Evolutionary conservation across 305 asterid genomes (phyloP).

Genomic region (Fraxinus paxiana): DNA sequence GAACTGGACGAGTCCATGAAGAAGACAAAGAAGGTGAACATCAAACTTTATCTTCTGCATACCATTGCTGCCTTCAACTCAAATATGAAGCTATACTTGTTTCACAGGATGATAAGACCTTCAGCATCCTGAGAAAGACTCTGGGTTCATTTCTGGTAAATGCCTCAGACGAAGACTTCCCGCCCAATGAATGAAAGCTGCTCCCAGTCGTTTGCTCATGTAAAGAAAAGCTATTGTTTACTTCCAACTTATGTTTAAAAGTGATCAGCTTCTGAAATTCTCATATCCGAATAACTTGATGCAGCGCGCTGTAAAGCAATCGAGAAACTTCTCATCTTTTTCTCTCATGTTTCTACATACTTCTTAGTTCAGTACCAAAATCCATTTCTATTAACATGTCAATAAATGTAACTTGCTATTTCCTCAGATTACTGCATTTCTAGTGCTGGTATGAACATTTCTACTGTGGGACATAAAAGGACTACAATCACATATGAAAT

Average conservation of each 20-base stretch:
- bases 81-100: not conserved
- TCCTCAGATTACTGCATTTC: not conserved
- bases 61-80: not conserved
- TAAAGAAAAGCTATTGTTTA: conserved; percentile 5
- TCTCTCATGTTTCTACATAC: not conserved
- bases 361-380: conserved; percentile 5
- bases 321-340: not conserved
- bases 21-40: conserved; percentile 79
- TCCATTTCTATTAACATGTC: not conserved
- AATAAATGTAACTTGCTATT: not conserved
- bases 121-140: conserved; percentile 72
- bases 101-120: conserved; percentile 77
- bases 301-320: not conserved
- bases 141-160: conserved; percentile 80
- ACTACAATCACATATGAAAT: not conserved
- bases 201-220: not conserved
- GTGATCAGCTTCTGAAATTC: not conserved
- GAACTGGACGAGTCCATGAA: conserved; percentile 82
- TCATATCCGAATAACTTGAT: not conserved
- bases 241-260: conserved; percentile 9
- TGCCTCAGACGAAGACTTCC: conserved; percentile 89
- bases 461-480: not conserved
- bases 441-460: not conserved
- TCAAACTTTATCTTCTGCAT: not conserved
- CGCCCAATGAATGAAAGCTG: conserved; percentile 53